phyloP scores from a whole-genome alignment of 1,284 basidiomycete species.

The Cutaneotrichosporon curvatum region DNA sequence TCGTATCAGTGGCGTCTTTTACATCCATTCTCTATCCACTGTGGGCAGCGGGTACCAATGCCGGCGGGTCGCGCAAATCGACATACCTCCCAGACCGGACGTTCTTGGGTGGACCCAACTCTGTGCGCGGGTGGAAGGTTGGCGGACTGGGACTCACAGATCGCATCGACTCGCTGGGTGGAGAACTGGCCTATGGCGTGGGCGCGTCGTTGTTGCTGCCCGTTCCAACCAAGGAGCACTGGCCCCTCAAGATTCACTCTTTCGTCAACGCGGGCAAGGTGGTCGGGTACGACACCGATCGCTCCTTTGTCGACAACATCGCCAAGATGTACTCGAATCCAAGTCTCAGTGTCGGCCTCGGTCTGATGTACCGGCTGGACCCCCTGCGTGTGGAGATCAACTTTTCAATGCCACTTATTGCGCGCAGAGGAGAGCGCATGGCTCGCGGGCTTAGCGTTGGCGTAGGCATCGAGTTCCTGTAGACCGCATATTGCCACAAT shows the following conservation, averaged over 20 bases:
- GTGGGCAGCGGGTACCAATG: conserved; percentile 11
- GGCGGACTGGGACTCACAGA: conserved; percentile 81
- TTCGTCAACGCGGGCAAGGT: conserved; percentile 84
- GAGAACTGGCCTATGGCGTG: conserved; percentile 76
- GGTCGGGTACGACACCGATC: conserved; percentile 52
- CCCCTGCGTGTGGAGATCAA: conserved; percentile 67
- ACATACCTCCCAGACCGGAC: conserved; percentile 73
- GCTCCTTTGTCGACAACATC: conserved; percentile 36
- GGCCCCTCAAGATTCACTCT: conserved; percentile 80
- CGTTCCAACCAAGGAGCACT: conserved; percentile 68
- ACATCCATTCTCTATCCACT: conserved; percentile 42
- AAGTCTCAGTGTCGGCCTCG: conserved; percentile 69
- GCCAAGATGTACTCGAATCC: conserved; percentile 44
- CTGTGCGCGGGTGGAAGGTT: conserved; percentile 73
- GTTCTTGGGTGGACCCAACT: conserved; percentile 89
- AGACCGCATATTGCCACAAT: too few species aligned
- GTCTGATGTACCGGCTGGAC: conserved; percentile 68
- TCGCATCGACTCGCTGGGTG: conserved; percentile 71
- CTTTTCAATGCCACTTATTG: conserved; percentile 78
- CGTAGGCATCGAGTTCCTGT: conserved; percentile 74
- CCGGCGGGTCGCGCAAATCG: conserved; percentile 7
- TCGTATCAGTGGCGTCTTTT: conserved; percentile 42
- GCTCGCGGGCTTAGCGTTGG: conserved; percentile 84
- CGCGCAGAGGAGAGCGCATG: conserved; percentile 65
- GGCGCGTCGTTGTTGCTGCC: conserved; percentile 75